Evolutionary conservation across 108 stramenopile species (phyloP), one percentile per base, ranked within the genome.

Genomic region (Nitzschia inconspicua): DNA sequence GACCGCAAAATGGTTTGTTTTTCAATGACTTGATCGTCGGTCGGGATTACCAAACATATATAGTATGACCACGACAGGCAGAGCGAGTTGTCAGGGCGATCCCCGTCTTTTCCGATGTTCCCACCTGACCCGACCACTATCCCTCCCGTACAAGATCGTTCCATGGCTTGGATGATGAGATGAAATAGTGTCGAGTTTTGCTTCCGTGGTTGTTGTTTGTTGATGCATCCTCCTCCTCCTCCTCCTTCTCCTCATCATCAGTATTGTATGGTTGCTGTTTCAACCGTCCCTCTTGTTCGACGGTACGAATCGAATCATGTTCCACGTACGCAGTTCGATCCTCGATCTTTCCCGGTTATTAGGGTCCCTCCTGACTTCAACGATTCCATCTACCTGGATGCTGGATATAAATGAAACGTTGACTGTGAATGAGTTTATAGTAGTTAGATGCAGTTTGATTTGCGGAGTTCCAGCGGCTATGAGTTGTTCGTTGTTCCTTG

Each of bases 41-140:
- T 96, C 82, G 97, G 70, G 47, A 96, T 93, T 6, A 96, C 89
- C 14, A 95, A 66, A 35, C 89, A 85, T 0, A n/a, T n/a, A n/a
- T n/a, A n/a, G 68, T 77, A 63, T 95, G 95, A 20, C 95, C 96
- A 31, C 90, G 74, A 25, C 91, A 66, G 19, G 72, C 76, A 44
- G 85, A 88, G 27, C 96, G 51, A 2, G 84, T 85, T 0, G 98
- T 95, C 22, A 97, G 61, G 44, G 95, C 83, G 34, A 98, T 96
- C 3, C 96, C 96, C 8, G 98, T 98, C n/a, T 92, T 94, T 39
- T 96, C 98, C 11, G 88, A 91, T 18, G 95, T 96, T 5, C 98
- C 98, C 67, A n/a, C n/a, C n/a, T n/a, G n/a, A n/a, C n/a, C 97
- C 98, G 23, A 98, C 86, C 42, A 98, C 93, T n/a, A 91, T 32